Conservation (phyloP, 164 flowering plant species). For the Liquidambar formosana region DNA sequence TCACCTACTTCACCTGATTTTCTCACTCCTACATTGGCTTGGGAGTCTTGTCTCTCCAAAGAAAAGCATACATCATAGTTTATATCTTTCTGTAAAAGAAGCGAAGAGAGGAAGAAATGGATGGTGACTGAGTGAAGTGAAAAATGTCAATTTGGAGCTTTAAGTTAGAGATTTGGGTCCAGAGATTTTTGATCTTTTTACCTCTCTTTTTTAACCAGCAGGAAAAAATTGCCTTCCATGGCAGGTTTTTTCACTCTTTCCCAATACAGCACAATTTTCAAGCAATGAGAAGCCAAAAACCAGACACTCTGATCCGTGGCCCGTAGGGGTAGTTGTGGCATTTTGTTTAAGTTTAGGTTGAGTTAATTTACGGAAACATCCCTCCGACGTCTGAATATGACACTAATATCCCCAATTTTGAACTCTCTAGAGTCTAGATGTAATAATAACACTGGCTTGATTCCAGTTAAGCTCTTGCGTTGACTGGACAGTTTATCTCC, state of each 20-base stretch:
- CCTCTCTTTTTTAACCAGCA: not conserved
- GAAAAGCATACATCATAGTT: not conserved
- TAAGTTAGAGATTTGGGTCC: no score
- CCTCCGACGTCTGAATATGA: no score
- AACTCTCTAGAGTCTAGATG: no score
- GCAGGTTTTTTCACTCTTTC: not conserved
- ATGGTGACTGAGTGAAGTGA: not conserved
- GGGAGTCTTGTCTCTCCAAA: not conserved
- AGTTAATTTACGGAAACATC: no score
- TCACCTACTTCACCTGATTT: slow-evolving; percentile 20
- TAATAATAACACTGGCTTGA: no score
- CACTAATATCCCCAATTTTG: no score
- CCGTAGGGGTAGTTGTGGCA: not conserved
- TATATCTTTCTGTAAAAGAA: not conserved
- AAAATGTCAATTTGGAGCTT: not conserved
- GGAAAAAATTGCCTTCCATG: not conserved
- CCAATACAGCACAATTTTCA: not conserved
- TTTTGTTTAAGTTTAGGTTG: not conserved
- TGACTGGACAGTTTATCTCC: no score
- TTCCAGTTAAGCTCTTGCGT: no score
- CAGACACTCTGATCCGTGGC: not conserved
- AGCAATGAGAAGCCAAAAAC: not conserved
- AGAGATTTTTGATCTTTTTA: no score
- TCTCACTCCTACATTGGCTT: slow-evolving; percentile 17
- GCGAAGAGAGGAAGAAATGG: not conserved